These are phyloP conservation scores for Sclerotinia glacialis DNA, from an alignment of 2,329 filamentous ascomycete genomes.

Conservation along the genomic window DNA sequence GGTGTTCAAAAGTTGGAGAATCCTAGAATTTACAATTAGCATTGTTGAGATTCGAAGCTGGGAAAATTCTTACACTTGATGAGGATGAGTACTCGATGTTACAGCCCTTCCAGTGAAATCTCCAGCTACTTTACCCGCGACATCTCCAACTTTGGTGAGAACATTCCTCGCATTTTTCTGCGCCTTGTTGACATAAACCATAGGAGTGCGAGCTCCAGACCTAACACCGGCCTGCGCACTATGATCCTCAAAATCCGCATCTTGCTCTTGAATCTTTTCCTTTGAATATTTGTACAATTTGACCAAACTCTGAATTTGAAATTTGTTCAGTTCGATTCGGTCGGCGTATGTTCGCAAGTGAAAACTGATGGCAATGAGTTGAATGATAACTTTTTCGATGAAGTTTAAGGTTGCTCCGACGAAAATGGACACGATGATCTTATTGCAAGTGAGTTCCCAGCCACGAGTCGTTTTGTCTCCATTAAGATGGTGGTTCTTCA, in stretches of 20 bases:
- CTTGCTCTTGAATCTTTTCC: conserved; percentile 63
- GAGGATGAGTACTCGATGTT: conserved; percentile 70
- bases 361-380: conserved; percentile 91
- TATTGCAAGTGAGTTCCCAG: conserved; percentile 81
- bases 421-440: conserved; percentile 82
- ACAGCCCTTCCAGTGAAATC: conserved; percentile 80
- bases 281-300: conserved; percentile 65
- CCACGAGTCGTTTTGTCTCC: conserved; percentile 50
- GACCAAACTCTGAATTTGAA: conserved; percentile 69
- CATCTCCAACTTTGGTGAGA: conserved; percentile 76
- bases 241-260: conserved; percentile 69
- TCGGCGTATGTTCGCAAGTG: conserved; percentile 88
- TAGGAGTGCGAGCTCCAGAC: conserved; percentile 63
- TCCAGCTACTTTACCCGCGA: conserved; percentile 81
- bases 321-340: conserved; percentile 88
- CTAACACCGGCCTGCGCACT: conserved; percentile 29
- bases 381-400: conserved; percentile 88
- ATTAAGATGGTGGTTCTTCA: conserved; percentile 57
- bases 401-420: conserved; percentile 78
- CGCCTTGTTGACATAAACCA: conserved; percentile 64
- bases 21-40: conserved; percentile 39
- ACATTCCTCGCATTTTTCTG: conserved; percentile 73
- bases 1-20: conserved; percentile 71
- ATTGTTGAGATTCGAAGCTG: not conserved
- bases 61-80: conserved; percentile 59